A percentile compares a stretch with the other conserved stretches of the same genome.
Evolutionary conservation across 129 eudicot species (phyloP).

Genomic region (Centella asiatica): DNA sequence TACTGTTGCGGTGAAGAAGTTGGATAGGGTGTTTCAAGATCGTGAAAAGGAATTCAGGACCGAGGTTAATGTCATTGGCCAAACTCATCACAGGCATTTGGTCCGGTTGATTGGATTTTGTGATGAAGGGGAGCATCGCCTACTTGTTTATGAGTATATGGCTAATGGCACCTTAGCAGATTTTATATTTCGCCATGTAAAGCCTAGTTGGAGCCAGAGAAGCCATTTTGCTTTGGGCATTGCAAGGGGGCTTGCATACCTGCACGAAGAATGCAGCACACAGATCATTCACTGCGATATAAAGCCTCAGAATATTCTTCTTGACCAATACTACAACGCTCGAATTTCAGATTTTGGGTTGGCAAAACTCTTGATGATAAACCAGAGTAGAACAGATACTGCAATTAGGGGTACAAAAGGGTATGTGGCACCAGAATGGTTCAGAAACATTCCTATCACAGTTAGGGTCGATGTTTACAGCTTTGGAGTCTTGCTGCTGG

Average conservation of each 20-base stretch:
- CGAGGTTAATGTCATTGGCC: constrained; percentile 36
- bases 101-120: constrained; percentile 44
- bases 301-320: constrained; percentile 61
- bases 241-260: constrained; percentile 47
- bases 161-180: constrained; percentile 38
- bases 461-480: constrained; percentile 54
- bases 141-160: constrained; percentile 45
- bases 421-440: constrained; percentile 64
- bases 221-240: constrained; percentile 27
- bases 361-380: constrained; percentile 39
- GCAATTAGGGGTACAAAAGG: constrained; percentile 56
- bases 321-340: constrained; percentile 41
- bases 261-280: constrained; percentile 51
- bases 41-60: constrained; percentile 33
- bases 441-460: constrained; percentile 28
- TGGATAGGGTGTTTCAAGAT: constrained; percentile 25
- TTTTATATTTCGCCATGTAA: constrained; percentile 21
- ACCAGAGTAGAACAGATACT: constrained; percentile 33
- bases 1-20: constrained; percentile 38
- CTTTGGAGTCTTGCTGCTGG: constrained; percentile 35
- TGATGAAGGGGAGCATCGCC: constrained; percentile 34
- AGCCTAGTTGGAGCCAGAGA: constrained; percentile 33
- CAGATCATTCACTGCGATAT: constrained; percentile 37
- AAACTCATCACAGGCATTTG: constrained; percentile 47
- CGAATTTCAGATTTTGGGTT: constrained; percentile 53